Percentiles rank a stretch among this genome's conserved stretches.
phyloP scores from a whole-genome alignment of 1,139 yeast species.

The Blastobotrys apis region DNA sequence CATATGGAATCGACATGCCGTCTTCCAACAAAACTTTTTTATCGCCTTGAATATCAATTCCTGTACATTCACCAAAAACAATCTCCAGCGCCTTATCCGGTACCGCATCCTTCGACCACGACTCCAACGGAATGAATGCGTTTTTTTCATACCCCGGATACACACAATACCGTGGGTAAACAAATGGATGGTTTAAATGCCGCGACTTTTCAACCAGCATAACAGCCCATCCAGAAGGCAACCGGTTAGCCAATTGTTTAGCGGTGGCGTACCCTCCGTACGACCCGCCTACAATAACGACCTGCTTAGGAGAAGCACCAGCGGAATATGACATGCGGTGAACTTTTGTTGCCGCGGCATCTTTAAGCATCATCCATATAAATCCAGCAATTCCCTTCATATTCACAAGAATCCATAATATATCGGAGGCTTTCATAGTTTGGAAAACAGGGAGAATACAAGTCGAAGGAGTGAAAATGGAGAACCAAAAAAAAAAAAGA shows the following conservation, averaged over 20 bases:
- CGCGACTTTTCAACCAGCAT: slow-evolving; percentile 14
- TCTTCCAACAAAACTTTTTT: background rate
- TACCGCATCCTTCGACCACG: slow-evolving; percentile 1
- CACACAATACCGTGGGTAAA: slow-evolving; percentile 19
- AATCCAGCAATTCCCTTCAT: background rate
- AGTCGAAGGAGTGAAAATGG: too few species aligned
- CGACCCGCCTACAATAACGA: slow-evolving; percentile 21
- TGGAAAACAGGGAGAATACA: background rate
- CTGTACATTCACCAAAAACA: slow-evolving; percentile 7
- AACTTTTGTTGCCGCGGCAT: slow-evolving; percentile 3
- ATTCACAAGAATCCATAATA: background rate
- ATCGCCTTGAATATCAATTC: slow-evolving; percentile 5
- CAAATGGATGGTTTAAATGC: slow-evolving; percentile 18
- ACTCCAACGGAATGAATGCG: slow-evolving; percentile 17
- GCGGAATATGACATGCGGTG: slow-evolving; percentile 13
- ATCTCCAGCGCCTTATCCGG: slow-evolving; percentile 10
- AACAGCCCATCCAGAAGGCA: slow-evolving; percentile 16
- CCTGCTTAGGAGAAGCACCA: slow-evolving; percentile 14
- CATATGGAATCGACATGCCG: slow-evolving; percentile 1
- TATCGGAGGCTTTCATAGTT: background rate
- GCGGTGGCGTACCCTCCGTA: slow-evolving; percentile 19
- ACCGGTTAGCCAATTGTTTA: slow-evolving; percentile 11
- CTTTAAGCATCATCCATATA: background rate
- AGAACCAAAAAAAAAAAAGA: too few species aligned
- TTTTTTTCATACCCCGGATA: slow-evolving; percentile 15